Evolutionary conservation across 352 stramenopile genomes (phyloP).

Genomic region (Globisporangium barbulae): DNA sequence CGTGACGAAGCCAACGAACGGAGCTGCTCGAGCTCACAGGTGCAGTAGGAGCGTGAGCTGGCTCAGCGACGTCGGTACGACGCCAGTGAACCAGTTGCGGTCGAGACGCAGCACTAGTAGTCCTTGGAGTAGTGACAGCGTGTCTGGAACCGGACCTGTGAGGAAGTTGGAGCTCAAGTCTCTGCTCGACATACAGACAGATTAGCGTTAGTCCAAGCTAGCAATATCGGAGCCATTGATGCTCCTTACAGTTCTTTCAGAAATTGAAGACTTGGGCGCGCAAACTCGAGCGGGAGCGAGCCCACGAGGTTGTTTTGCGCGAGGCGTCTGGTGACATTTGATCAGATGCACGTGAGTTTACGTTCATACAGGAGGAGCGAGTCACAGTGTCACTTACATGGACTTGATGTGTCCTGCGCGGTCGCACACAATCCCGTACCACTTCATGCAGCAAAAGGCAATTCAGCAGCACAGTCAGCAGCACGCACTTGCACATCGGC

Average conservation of each 20-base stretch:
- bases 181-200: slow-evolving; percentile 17
- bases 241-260: slow-evolving; percentile 53
- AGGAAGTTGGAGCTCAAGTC: slow-evolving; percentile 76
- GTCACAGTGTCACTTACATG: slow-evolving; percentile 28
- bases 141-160: slow-evolving; percentile 40
- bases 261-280: slow-evolving; percentile 37
- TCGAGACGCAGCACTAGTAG: slow-evolving; percentile 55
- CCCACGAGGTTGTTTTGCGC: slow-evolving; percentile 64
- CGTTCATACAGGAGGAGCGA: background rate
- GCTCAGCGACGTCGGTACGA: slow-evolving; percentile 37
- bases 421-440: slow-evolving; percentile 65
- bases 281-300: slow-evolving; percentile 49
- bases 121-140: slow-evolving; percentile 30
- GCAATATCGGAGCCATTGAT: background rate
- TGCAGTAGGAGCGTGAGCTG: slow-evolving; percentile 47
- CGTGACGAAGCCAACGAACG: background rate
- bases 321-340: slow-evolving; percentile 28
- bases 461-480: background rate
- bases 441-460: slow-evolving; percentile 25
- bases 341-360: background rate
- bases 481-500: background rate
- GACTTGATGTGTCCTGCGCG: slow-evolving; percentile 42
- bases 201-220: background rate
- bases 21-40: slow-evolving; percentile 32
- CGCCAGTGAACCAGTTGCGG: slow-evolving; percentile 45